Evolutionary conservation across 1,284 basidiomycete genomes (phyloP).

Genomic region (Lentinula novae-zelandiae): DNA sequence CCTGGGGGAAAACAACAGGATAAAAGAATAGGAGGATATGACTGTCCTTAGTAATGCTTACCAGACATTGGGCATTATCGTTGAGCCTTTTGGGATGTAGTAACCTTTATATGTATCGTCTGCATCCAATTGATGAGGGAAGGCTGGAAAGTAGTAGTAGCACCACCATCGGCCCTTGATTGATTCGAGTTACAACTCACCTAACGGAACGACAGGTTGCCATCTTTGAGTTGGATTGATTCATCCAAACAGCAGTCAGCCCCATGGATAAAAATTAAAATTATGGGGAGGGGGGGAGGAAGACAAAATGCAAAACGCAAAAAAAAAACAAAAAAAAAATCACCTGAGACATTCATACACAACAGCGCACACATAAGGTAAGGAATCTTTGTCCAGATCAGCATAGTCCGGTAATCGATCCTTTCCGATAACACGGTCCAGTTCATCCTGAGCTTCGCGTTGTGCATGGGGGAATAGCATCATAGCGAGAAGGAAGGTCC

Average conservation of each 20-base stretch:
- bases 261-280: too few species aligned
- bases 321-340: neutral
- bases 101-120: constrained; percentile 13
- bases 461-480: constrained; percentile 6
- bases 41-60: neutral
- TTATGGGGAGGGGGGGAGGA: too few species aligned
- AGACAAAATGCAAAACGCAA: too few species aligned
- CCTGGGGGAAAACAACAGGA: neutral
- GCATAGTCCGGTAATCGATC: constrained; percentile 4
- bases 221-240: neutral
- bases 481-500: constrained; percentile 8
- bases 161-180: too few species aligned
- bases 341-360: constrained; percentile 4
- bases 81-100: constrained; percentile 4
- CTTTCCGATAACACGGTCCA: constrained; percentile 8
- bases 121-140: constrained; percentile 4
- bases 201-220: constrained; percentile 8
- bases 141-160: neutral
- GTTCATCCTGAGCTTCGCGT: constrained; percentile 9
- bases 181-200: neutral
- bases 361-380: constrained; percentile 9
- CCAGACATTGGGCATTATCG: constrained; percentile 10
- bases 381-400: neutral
- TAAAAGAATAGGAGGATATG: neutral
- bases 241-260: neutral